These are phyloP conservation scores for Fennellomyces sp. DNA, from an alignment of 371 early-diverging fungal genomes.

Conservation along the genomic window DNA sequence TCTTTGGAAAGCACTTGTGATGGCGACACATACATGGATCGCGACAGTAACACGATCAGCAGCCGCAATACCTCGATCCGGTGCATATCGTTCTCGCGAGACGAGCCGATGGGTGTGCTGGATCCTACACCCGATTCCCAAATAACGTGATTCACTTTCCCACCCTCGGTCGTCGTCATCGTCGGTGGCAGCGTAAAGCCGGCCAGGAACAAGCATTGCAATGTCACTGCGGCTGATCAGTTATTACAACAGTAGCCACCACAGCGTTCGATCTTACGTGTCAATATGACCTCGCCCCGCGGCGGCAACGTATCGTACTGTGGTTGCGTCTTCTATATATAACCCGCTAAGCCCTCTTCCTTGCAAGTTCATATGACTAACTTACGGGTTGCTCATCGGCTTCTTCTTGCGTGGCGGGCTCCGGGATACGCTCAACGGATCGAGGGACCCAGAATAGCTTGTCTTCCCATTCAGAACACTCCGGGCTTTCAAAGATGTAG, in stretches of 20 bases:
- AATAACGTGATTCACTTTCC: slow-evolving; percentile 71
- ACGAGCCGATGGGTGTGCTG: slow-evolving; percentile 66
- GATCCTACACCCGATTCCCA: slow-evolving; percentile 85
- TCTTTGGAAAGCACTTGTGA: slow-evolving; percentile 56
- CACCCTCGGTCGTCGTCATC: slow-evolving; percentile 38
- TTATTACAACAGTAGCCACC: not conserved
- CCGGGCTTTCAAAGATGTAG: slow-evolving; percentile 75
- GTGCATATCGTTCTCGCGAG: slow-evolving; percentile 68
- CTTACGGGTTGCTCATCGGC: no score
- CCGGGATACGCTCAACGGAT: slow-evolving; percentile 26
- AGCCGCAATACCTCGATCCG: slow-evolving; percentile 81
- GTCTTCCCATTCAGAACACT: slow-evolving; percentile 62
- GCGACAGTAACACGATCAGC: slow-evolving; percentile 74
- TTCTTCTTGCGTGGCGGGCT: slow-evolving; percentile 4
- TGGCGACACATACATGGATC: slow-evolving; percentile 80
- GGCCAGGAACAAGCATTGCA: slow-evolving; percentile 65
- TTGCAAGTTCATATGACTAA: not conserved
- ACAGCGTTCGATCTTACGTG: slow-evolving; percentile 19
- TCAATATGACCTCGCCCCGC: slow-evolving; percentile 36
- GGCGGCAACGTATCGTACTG: slow-evolving; percentile 37
- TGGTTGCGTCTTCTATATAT: slow-evolving; percentile 20
- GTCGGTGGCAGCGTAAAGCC: slow-evolving; percentile 81
- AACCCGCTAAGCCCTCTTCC: not conserved
- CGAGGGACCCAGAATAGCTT: slow-evolving; percentile 71
- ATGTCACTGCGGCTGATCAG: slow-evolving; percentile 24